Percentiles rank a stretch among this genome's conserved stretches.
Evolutionary conservation across 2,329 filamentous ascomycete genomes (phyloP).

Genomic region (Microcera coccophila): DNA sequence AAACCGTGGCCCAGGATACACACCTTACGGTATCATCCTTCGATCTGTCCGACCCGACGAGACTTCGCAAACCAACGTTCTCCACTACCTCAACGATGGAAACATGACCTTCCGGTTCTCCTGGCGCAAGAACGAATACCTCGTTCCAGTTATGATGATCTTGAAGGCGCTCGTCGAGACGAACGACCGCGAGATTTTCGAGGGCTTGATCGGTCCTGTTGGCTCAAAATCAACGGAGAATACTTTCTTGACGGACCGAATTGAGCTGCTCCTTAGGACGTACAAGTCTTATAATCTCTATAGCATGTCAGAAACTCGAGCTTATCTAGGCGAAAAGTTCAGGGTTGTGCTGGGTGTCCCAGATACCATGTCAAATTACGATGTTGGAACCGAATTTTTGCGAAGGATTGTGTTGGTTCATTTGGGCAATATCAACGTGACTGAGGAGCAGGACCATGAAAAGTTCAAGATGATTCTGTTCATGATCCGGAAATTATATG

Average conservation of each 20-base stretch:
- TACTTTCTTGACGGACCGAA: slow-evolving; percentile 91
- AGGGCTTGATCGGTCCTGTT: slow-evolving; percentile 77
- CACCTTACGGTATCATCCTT: slow-evolving; percentile 84
- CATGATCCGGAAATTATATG: slow-evolving; percentile 94
- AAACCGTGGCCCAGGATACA: slow-evolving; percentile 83
- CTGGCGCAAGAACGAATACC: slow-evolving; percentile 94
- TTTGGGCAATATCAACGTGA: slow-evolving; percentile 80
- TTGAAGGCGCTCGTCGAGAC: slow-evolving; percentile 93
- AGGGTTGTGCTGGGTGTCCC: slow-evolving; percentile 80
- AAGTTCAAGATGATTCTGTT: slow-evolving; percentile 93
- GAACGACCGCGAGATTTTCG: slow-evolving; percentile 93
- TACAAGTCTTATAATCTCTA: slow-evolving; percentile 90
- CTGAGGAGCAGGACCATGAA: slow-evolving; percentile 77
- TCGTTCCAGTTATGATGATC: slow-evolving; percentile 96
- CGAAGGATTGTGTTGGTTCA: slow-evolving; percentile 88
- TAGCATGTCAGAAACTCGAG: slow-evolving; percentile 73
- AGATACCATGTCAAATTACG: slow-evolving; percentile 79
- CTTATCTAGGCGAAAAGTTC: slow-evolving; percentile 89
- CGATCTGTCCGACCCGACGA: slow-evolving; percentile 94
- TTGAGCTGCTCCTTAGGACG: slow-evolving; percentile 85
- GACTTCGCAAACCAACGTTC: slow-evolving; percentile 93
- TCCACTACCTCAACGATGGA: slow-evolving; percentile 93
- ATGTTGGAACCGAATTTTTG: slow-evolving; percentile 87
- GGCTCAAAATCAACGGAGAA: slow-evolving; percentile 76
- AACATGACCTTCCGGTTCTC: slow-evolving; percentile 97